Base-by-base conservation (phyloP, 2,329 filamentous ascomycete species). In the Aspergillus brasiliensis region DNA sequence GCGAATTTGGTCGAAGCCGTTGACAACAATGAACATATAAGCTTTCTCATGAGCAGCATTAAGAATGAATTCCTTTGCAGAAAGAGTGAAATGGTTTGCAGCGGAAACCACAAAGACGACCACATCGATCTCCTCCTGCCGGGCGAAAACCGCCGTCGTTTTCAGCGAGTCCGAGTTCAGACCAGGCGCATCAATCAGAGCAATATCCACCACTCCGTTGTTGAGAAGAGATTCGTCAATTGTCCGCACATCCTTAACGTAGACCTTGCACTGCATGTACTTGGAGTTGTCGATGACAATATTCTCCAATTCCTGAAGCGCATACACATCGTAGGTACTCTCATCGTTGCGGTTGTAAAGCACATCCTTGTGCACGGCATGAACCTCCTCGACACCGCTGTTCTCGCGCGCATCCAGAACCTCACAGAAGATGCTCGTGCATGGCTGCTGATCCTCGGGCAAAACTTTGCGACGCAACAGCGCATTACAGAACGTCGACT, bases 401-500 rank as follows among this genome's bases (percentile, higher is more conserved):
- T 99, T 99, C 73, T 97, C 92, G 65, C 91, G 87, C 5, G 91
- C 90, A 76, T 99, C 93, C 59, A 99, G 78, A 2, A 99, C 95
- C 74, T 99, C 95, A 74, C 95, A 99, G 78, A 99, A 99, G 59
- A 99, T 97, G 77, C 92, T 95, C 2, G 95, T 99, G 77, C 95
- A 99, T 1, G 95, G 95, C 73, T 98, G 95, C 75, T 99, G 94
- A 69, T 99, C 95, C 77, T 98, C 95, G 0, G 95, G 95, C 3
- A 99, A 79, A 27, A 99, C 86, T 77, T 98, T 98, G 63, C 93
- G 87, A 62, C 95, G 89, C 42, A 99, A 79, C 2, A 99, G 81
- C n/a, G 95, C 95, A 76, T 99, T 99, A 80, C 95, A 99, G 70
- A 99, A 99, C 0, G 95, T 99, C 3, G 95, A 99, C 74, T 99